Evolutionary conservation across 305 asterid genomes (phyloP).

Genomic region (Fraxinus angustifolia): DNA sequence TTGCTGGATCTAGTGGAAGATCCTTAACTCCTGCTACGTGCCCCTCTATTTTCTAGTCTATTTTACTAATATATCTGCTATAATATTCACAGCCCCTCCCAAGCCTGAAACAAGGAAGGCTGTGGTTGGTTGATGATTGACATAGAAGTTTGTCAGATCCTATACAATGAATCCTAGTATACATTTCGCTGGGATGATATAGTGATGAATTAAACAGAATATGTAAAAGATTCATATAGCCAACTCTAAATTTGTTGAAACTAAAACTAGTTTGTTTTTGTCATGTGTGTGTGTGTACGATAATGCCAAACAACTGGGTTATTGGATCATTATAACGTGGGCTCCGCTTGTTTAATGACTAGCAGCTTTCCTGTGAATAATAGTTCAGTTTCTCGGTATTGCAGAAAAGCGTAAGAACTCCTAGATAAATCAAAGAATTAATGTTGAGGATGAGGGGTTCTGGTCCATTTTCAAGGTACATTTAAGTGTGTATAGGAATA

Average conservation of each 20-base stretch:
- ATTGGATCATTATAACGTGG: not conserved
- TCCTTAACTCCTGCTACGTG: not conserved
- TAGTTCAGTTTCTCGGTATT: not conserved
- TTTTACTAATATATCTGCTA: not conserved
- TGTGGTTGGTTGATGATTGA: not conserved
- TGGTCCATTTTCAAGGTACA: not conserved
- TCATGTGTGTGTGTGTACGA: not conserved
- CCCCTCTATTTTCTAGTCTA: not conserved
- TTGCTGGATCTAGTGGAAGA: not conserved
- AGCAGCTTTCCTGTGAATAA: not conserved
- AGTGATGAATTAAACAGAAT: not conserved
- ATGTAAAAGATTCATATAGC: not conserved
- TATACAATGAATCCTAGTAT: not conserved
- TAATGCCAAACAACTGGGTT: not conserved
- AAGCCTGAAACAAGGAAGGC: not conserved
- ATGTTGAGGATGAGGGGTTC: not conserved
- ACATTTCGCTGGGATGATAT: not conserved
- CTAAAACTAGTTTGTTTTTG: not conserved
- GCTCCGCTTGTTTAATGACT: not conserved
- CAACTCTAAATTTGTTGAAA: not conserved
- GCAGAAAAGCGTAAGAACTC: not conserved
- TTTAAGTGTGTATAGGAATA: not conserved
- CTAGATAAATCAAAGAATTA: not conserved
- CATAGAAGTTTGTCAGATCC: not conserved
- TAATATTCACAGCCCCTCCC: not conserved